Percentiles rank a stretch among this genome's conserved stretches.
Conservation (phyloP, 1,284 basidiomycete species). For the Lignosus rhinocerotis region DNA sequence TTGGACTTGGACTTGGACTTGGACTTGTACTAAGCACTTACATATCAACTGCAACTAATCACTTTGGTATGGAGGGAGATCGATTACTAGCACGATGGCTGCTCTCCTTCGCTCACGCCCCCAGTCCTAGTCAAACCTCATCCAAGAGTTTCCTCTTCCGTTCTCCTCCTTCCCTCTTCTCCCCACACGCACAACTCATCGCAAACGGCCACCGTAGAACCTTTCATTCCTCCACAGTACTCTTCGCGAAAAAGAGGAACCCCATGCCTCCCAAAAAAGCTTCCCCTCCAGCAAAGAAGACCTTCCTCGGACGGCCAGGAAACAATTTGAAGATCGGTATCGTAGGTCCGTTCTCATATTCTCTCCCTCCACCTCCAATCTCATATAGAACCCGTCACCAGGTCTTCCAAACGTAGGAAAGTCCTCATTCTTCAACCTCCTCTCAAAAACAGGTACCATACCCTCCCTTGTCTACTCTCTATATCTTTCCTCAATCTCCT, state of each 20-base stretch:
- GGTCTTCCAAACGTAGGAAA: constrained; percentile 94
- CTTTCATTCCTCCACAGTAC: constrained; percentile 27
- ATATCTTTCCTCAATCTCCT: background rate
- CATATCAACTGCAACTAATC: too few species aligned
- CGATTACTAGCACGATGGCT: constrained; percentile 8
- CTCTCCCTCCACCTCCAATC: constrained; percentile 17
- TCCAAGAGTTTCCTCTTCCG: background rate
- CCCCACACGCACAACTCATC: constrained; percentile 12
- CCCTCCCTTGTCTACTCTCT: background rate
- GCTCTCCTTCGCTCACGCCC: background rate
- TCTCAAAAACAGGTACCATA: constrained; percentile 82
- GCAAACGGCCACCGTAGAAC: constrained; percentile 19
- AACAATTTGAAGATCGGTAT: constrained; percentile 97
- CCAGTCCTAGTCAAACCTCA: too few species aligned
- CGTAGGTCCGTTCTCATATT: constrained; percentile 71
- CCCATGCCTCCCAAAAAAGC: constrained; percentile 88
- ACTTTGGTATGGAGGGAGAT: too few species aligned
- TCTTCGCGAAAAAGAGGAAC: constrained; percentile 40
- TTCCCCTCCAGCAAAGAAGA: constrained; percentile 76
- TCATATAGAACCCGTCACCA: constrained; percentile 31
- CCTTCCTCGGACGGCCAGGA: constrained; percentile 83
- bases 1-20: too few species aligned
- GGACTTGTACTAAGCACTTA: too few species aligned
- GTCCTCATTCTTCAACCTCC: constrained; percentile 92
- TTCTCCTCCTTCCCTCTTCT: constrained; percentile 13